Base-by-base conservation (phyloP, 2,329 filamentous ascomycete genomes). In the Penicillium expansum region DNA sequence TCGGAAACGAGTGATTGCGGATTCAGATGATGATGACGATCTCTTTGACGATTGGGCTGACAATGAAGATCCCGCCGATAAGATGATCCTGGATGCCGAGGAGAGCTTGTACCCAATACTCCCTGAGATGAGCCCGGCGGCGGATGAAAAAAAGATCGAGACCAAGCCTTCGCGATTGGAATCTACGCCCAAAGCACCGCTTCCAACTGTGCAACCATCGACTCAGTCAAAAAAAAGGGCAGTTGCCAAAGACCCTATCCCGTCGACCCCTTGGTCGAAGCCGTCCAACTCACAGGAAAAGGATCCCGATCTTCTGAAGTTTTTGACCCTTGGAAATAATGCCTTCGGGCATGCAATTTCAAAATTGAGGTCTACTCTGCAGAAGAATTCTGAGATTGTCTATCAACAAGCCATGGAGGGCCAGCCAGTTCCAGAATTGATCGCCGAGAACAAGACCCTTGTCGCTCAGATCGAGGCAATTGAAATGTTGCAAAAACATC, bases 381-480 rank as follows among this genome's bases (percentile, higher is more conserved):
- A 70, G 35, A 68, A 63, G 30, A 75, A 76, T 51, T 72, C 76
- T 1, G 69, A 75, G 43, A 58, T 70, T 33, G 69, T 76, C 14
- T 75, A 74, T 52, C 62, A 76, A 41, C 65, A 68, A 50, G 68
- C 71, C 29, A 71, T 77, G 67, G 68, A 71, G 53, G 75, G 73
- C 5, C 64, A 67, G 51, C 63, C 66, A 2, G 66, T 67, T 2
- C 67, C 70, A 14, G 71, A 74, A 24, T 48, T 77, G 45, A 63
- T 74, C 24, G 55, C 67, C 4, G 67, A 73, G 55, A 75, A 74
- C 57, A 74, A 73, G 51, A 55, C 53, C 14, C 67, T 77, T 22
- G 70, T 69, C 16, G 58, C 62, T 30, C 74, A 69, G 55, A 74
- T 78, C 22, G 67, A 73, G 45, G 71, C 74, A 6, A 69, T 78